Percentiles rank a stretch among this genome's conserved stretches.
phyloP scores from a whole-genome alignment of 1,284 basidiomycete genomes.

The Inonotus obliquus region DNA sequence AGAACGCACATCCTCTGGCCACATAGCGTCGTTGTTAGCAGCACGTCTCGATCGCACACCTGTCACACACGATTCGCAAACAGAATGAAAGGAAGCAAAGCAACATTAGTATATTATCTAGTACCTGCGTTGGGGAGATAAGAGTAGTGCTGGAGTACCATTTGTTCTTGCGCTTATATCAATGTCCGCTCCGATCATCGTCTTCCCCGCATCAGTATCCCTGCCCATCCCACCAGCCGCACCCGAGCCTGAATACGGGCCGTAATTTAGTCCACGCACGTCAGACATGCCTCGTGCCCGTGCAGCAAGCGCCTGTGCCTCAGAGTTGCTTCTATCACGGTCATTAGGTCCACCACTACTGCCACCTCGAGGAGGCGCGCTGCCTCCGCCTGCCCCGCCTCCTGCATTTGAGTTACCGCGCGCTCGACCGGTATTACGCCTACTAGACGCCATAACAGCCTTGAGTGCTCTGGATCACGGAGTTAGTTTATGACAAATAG shows the following conservation, averaged over 20 bases:
- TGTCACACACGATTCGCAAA: neutral
- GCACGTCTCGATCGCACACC: neutral
- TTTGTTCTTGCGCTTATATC: constrained; percentile 1
- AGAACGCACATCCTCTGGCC: constrained; percentile 3
- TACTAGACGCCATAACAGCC: constrained; percentile 72
- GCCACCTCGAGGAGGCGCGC: constrained; percentile 34
- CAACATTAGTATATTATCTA: constrained; percentile 5
- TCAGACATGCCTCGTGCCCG: constrained; percentile 49
- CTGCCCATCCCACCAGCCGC: neutral
- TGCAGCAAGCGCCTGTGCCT: constrained; percentile 29
- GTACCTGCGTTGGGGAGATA: constrained; percentile 1
- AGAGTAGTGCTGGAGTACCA: constrained; percentile 9
- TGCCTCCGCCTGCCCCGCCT: constrained; percentile 35
- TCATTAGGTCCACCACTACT: constrained; percentile 33
- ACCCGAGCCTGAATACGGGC: constrained; percentile 1
- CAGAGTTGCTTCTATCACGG: constrained; percentile 31
- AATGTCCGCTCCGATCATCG: neutral
- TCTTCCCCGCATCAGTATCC: neutral
- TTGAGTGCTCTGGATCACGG: constrained; percentile 53
- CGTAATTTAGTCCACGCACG: constrained; percentile 23
- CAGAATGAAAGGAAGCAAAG: neutral
- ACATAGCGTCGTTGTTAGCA: neutral
- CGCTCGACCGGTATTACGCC: constrained; percentile 50
- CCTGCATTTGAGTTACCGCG: constrained; percentile 47
- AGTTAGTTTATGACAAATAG: constrained; percentile 17